phyloP scores from a whole-genome alignment of 164 flowering plant species.

The Kingdonia uniflora region DNA sequence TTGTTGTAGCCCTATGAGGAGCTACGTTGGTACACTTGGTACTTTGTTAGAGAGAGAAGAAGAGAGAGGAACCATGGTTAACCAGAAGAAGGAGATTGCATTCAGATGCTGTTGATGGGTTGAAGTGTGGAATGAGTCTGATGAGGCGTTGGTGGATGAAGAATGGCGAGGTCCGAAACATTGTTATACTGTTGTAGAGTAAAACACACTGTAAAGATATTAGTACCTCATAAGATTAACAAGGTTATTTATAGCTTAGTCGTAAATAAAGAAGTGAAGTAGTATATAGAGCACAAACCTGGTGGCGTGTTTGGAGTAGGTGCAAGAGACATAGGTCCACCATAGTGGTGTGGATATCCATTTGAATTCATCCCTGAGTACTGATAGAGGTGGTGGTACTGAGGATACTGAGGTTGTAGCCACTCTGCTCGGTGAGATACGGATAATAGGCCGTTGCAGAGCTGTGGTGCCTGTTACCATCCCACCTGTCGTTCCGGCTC shows the following conservation, averaged over 20 bases:
- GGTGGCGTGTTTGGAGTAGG: constrained; percentile 61
- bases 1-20: constrained; percentile 35
- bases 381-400: constrained; percentile 48
- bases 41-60: constrained; percentile 17
- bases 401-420: constrained; percentile 51
- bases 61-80: constrained; percentile 65
- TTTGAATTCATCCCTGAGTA: constrained; percentile 50
- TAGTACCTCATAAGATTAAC: constrained; percentile 22
- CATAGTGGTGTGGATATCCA: constrained; percentile 57
- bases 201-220: constrained; percentile 84
- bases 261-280: not conserved
- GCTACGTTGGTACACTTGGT: constrained; percentile 18
- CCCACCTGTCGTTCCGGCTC: constrained; percentile 30
- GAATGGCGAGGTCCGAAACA: too few relatives aligned
- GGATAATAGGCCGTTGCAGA: constrained; percentile 47
- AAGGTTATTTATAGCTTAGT: too few relatives aligned
- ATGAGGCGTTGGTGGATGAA: constrained; percentile 39
- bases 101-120: constrained; percentile 18
- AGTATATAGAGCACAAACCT: constrained; percentile 23
- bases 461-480: too few relatives aligned
- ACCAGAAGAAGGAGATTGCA: constrained; percentile 39
- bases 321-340: constrained; percentile 60
- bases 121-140: too few relatives aligned
- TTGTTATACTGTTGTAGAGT: constrained; percentile 91
- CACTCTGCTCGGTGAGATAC: constrained; percentile 37